Conservation (phyloP, 257 asterid genomes). For the Solanum paucissectum region DNA sequence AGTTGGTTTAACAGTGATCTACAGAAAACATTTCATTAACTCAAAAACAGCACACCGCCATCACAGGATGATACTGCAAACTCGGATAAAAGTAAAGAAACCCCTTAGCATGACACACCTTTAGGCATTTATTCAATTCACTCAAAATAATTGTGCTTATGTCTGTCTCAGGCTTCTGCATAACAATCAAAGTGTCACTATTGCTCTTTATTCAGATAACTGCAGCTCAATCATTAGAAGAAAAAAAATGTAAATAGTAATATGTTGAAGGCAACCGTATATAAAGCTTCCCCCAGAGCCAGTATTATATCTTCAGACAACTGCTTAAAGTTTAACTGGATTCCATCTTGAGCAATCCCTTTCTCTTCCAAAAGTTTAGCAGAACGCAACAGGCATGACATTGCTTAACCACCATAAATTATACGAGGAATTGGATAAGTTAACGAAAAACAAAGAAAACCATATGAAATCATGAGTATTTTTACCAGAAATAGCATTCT, state of each 20-base stretch:
- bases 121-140: conserved; percentile 67
- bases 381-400: conserved; percentile 76
- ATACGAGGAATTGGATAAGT: neutral
- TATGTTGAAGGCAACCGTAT: conserved; percentile 32
- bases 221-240: neutral
- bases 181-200: conserved; percentile 9
- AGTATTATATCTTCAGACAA: conserved; percentile 55
- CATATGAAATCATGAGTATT: neutral
- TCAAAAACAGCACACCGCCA: neutral
- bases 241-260: too few relatives aligned
- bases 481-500: conserved; percentile 82
- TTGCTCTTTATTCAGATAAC: neutral
- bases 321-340: conserved; percentile 52
- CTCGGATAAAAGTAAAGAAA: neutral
- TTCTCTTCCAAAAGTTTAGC: conserved; percentile 80
- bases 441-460: neutral
- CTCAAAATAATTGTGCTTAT: conserved; percentile 67
- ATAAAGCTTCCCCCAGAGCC: conserved; percentile 69
- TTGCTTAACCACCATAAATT: conserved; percentile 48
- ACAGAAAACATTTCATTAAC: too few relatives aligned
- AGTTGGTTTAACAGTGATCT: neutral
- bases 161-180: conserved; percentile 87
- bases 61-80: neutral
- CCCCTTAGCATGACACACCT: conserved; percentile 27
- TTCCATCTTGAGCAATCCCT: conserved; percentile 76